Conservation (phyloP, 805 yeast genomes). For the Zygoascus tannicola region DNA sequence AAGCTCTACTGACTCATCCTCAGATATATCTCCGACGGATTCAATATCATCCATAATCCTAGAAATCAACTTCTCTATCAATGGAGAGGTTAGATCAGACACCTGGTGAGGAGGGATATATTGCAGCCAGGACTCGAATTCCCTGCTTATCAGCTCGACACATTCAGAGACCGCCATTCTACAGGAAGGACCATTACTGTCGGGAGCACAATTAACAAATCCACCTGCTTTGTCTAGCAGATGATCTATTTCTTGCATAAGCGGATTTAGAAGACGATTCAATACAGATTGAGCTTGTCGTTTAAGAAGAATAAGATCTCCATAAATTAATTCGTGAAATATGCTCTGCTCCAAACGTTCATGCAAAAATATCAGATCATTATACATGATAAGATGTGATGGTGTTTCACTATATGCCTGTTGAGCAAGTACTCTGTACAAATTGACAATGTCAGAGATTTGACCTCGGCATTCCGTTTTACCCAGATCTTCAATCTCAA, state of each 20-base stretch:
- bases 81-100: slow-evolving; percentile 12
- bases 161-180: slow-evolving; percentile 13
- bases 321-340: background rate
- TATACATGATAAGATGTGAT: slow-evolving; percentile 12
- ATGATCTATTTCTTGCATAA: background rate
- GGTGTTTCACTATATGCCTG: slow-evolving; percentile 9
- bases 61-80: slow-evolving; percentile 22
- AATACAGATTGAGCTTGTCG: background rate
- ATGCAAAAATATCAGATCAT: slow-evolving; percentile 12
- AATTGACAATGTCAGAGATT: slow-evolving; percentile 13
- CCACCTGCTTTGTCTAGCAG: slow-evolving; percentile 12
- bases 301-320: background rate
- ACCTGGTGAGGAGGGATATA: slow-evolving; percentile 10
- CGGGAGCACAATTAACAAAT: slow-evolving; percentile 15
- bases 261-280: background rate
- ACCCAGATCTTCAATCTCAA: slow-evolving; percentile 7
- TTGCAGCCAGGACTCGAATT: slow-evolving; percentile 10
- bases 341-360: slow-evolving; percentile 1
- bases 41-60: slow-evolving; percentile 17
- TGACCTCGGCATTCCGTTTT: background rate
- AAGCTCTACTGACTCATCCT: slow-evolving; percentile 20
- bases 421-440: slow-evolving; percentile 19
- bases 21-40: slow-evolving; percentile 23
- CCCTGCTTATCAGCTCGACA: slow-evolving; percentile 8
- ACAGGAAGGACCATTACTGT: slow-evolving; percentile 11